These are phyloP conservation scores for Schoenoplectus tabernaemontani DNA, from an alignment of 202 grass and related monocot species.

Conservation along the genomic window DNA sequence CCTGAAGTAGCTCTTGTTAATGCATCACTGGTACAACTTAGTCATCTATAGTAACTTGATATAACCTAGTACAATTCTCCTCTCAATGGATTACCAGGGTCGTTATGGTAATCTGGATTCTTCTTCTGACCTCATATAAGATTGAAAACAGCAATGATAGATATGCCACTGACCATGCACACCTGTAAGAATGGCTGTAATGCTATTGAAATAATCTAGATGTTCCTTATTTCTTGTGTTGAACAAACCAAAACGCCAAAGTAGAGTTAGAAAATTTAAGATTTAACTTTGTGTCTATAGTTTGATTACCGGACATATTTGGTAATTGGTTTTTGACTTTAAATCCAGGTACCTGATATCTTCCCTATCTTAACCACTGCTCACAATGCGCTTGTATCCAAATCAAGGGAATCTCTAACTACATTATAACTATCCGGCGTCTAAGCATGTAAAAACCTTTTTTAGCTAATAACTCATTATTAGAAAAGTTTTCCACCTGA, in stretches of 20 bases:
- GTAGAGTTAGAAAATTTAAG: neutral
- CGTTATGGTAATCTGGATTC: neutral
- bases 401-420: slow-evolving; percentile 65
- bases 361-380: slow-evolving; percentile 76
- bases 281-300: neutral
- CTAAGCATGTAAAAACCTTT: slow-evolving; percentile 56
- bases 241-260: neutral
- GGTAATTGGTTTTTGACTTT: neutral
- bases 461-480: neutral
- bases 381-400: slow-evolving; percentile 62
- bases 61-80: neutral
- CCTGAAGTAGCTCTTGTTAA: slow-evolving; percentile 76
- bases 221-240: neutral
- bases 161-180: neutral
- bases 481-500: neutral
- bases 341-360: slow-evolving; percentile 65
- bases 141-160: neutral
- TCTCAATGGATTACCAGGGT: neutral
- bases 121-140: neutral
- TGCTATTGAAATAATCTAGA: neutral
- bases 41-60: neutral
- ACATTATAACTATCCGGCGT: slow-evolving; percentile 83
- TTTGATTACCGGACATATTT: neutral
- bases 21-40: slow-evolving; percentile 51
- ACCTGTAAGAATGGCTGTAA: neutral